Percentiles rank a stretch among this genome's conserved stretches.
Evolutionary conservation across 495 filamentous ascomycete species (phyloP).

Genomic region (Tuber borchii): DNA sequence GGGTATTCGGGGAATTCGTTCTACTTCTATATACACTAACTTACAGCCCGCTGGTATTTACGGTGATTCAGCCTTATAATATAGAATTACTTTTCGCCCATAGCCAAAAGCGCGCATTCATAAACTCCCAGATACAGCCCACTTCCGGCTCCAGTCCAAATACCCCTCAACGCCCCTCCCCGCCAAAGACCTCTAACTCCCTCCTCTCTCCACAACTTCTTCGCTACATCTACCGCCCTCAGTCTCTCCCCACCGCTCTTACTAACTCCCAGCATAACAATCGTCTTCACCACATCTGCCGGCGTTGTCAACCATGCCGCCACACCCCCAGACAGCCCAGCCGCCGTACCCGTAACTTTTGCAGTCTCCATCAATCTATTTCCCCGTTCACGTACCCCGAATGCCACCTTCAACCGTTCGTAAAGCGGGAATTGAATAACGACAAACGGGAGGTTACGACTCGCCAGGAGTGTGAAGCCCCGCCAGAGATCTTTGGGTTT

Average conservation of each 20-base stretch:
- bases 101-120: conserved; percentile 8
- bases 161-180: conserved; percentile 21
- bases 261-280: conserved; percentile 20
- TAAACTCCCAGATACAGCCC: conserved; percentile 33
- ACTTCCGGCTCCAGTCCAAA: conserved; percentile 22
- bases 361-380: conserved; percentile 52
- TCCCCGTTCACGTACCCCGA: conserved; percentile 4
- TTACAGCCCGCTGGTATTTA: neutral
- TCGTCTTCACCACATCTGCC: conserved; percentile 32
- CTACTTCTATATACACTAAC: neutral
- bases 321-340: conserved; percentile 58
- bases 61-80: neutral
- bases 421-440: conserved; percentile 82
- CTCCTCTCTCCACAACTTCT: conserved; percentile 12
- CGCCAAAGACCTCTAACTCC: conserved; percentile 24
- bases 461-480: conserved; percentile 71
- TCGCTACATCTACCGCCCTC: conserved; percentile 1
- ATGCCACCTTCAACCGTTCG: conserved; percentile 54
- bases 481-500: conserved; percentile 53
- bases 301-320: conserved; percentile 50
- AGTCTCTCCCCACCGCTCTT: neutral
- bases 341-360: conserved; percentile 47
- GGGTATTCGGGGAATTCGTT: neutral
- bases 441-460: conserved; percentile 77
- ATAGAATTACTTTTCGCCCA: neutral